Conservation (phyloP, 2,329 filamentous ascomycete genomes). For the Tolypocladium ovalisporum region DNA sequence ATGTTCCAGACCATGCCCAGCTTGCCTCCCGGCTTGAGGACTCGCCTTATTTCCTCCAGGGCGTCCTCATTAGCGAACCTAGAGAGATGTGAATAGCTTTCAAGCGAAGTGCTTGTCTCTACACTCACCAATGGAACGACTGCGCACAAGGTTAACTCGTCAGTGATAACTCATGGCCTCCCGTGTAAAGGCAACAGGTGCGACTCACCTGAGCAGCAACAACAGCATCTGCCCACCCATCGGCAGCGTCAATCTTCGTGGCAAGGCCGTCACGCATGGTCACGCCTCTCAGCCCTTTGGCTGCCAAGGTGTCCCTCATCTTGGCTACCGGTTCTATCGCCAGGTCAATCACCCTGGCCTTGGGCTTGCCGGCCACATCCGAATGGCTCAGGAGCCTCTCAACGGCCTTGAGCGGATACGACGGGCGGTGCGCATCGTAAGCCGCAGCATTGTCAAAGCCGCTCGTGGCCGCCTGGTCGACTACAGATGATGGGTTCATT, state of each 20-base stretch:
- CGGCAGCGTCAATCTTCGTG: constrained; percentile 40
- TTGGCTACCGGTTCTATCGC: constrained; percentile 53
- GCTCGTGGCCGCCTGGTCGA: constrained; percentile 36
- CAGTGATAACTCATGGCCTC: background rate
- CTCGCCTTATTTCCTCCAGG: constrained; percentile 54
- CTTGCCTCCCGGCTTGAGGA: constrained; percentile 47
- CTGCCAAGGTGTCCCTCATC: constrained; percentile 51
- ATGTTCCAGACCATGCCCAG: constrained; percentile 66
- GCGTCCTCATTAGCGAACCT: constrained; percentile 59
- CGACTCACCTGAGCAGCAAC: constrained; percentile 55
- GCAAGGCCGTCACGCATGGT: constrained; percentile 47
- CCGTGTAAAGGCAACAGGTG: background rate
- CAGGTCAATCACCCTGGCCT: constrained; percentile 47
- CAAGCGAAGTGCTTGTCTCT: background rate
- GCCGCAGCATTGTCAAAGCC: constrained; percentile 54
- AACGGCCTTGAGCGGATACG: constrained; percentile 50
- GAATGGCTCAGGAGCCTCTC: constrained; percentile 45
- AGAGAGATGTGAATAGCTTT: background rate
- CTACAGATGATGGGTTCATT: constrained; percentile 14
- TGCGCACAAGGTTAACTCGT: background rate
- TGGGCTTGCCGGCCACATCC: constrained; percentile 32
- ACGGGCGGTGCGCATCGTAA: constrained; percentile 60
- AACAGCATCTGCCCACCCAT: constrained; percentile 52
- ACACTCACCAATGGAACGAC: constrained; percentile 45
- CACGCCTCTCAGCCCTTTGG: constrained; percentile 46